These are phyloP conservation scores for Somion occarium DNA, from an alignment of 1,284 basidiomycete genomes.

Conservation along the genomic window DNA sequence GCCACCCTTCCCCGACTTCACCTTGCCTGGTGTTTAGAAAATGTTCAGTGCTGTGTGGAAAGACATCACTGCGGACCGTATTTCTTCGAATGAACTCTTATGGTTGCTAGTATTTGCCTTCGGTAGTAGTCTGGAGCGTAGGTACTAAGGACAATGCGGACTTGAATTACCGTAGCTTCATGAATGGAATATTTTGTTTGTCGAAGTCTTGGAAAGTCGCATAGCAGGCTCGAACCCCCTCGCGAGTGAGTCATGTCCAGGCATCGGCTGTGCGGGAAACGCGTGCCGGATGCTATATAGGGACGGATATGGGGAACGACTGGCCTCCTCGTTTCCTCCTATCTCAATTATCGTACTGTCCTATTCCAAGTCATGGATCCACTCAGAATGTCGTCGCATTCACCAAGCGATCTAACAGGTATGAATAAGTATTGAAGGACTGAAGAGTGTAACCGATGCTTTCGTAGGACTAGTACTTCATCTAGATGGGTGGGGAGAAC, in stretches of 20 bases:
- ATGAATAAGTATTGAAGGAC: not conserved
- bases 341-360: not conserved
- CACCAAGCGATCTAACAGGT: not conserved
- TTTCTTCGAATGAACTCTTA: not conserved
- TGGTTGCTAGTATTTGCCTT: not conserved
- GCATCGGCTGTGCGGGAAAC: not conserved
- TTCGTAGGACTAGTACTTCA: not conserved
- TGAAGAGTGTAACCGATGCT: not conserved
- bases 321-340: not conserved
- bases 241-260: not conserved
- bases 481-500: not conserved
- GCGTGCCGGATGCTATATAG: not conserved
- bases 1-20: conserved; percentile 62
- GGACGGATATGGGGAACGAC: not conserved
- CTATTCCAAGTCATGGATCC: not conserved
- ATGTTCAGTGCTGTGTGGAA: not conserved
- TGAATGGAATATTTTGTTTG: not conserved
- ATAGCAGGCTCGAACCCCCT: too few species aligned
- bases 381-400: not conserved
- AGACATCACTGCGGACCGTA: not conserved
- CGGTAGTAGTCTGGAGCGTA: not conserved
- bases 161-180: not conserved
- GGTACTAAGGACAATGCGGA: not conserved
- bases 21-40: conserved; percentile 42
- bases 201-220: too few species aligned